Conservation (phyloP, 2,329 filamentous ascomycete species). For the Volutella citrinella region DNA sequence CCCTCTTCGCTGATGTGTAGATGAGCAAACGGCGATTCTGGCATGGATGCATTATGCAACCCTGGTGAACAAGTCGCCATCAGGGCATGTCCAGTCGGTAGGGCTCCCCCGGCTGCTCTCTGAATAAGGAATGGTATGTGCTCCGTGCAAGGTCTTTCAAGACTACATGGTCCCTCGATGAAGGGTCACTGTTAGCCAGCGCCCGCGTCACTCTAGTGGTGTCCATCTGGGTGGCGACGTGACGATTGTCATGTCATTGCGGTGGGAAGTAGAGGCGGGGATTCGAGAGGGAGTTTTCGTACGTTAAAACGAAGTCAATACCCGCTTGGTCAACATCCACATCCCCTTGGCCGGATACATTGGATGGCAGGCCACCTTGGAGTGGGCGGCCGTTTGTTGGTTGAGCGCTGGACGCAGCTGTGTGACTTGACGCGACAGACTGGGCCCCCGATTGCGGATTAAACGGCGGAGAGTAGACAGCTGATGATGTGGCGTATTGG, state of each 20-base stretch:
- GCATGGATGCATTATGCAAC: too few species aligned
- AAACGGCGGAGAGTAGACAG: conserved; percentile 46
- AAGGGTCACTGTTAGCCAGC: conserved; percentile 43
- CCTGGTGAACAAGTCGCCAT: conserved; percentile 90
- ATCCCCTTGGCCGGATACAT: conserved; percentile 31
- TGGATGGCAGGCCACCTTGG: conserved; percentile 25
- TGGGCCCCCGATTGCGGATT: conserved; percentile 42
- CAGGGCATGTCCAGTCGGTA: conserved; percentile 88
- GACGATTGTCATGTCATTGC: conserved; percentile 14
- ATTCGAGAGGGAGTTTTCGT: conserved; percentile 62
- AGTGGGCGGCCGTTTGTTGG: conserved; percentile 23
- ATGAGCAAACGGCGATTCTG: conserved; percentile 52
- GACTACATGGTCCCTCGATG: conserved; percentile 52
- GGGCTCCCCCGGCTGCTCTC: conserved; percentile 55
- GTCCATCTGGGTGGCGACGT: too few species aligned
- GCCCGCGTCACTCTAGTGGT: too few species aligned
- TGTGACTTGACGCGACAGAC: conserved; percentile 30
- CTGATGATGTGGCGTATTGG: conserved; percentile 48
- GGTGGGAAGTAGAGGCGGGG: too few species aligned
- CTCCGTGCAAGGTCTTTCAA: conserved; percentile 91
- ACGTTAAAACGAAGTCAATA: conserved; percentile 90
- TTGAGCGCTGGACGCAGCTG: conserved; percentile 15
- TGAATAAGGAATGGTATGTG: conserved; percentile 79
- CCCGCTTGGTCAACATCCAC: conserved; percentile 78
- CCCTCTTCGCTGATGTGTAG: conserved; percentile 34